Conservation (phyloP, 352 stramenopile genomes). For the Salisapilia sapeloensis region DNA sequence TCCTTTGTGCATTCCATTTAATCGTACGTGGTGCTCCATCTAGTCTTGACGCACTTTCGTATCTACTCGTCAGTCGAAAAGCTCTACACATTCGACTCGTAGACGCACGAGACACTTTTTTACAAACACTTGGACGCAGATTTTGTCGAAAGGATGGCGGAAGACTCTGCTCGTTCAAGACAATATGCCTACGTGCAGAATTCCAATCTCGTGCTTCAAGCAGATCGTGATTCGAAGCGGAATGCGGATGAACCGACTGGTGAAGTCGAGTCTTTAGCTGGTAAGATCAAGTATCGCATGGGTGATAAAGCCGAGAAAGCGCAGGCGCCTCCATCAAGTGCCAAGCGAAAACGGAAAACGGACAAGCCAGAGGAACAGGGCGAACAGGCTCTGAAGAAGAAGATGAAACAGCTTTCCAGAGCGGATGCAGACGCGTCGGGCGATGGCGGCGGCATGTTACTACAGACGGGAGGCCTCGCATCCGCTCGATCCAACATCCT, state of each 20-base stretch:
- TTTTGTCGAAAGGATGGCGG: too few relatives aligned
- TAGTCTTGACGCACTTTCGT: too few relatives aligned
- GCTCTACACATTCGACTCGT: too few relatives aligned
- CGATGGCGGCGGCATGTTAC: slow-evolving; percentile 11
- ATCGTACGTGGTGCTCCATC: too few relatives aligned
- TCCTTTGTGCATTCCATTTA: too few relatives aligned
- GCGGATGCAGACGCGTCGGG: slow-evolving; percentile 4
- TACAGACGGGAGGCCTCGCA: slow-evolving; percentile 27
- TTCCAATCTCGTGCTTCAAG: slow-evolving; percentile 90
- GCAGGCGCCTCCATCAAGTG: slow-evolving; percentile 18
- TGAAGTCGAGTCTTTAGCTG: slow-evolving; percentile 73
- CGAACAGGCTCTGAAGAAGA: slow-evolving; percentile 47
- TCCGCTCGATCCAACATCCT: slow-evolving; percentile 36
- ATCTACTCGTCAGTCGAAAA: too few relatives aligned
- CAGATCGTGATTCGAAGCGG: slow-evolving; percentile 72
- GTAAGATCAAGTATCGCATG: slow-evolving; percentile 68
- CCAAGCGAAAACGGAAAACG: slow-evolving; percentile 14
- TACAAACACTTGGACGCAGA: too few relatives aligned
- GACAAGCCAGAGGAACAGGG: slow-evolving; percentile 12
- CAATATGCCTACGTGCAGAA: slow-evolving; percentile 89
- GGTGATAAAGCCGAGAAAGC: slow-evolving; percentile 66
- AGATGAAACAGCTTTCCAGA: slow-evolving; percentile 28
- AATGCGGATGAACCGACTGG: slow-evolving; percentile 69
- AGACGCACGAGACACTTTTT: too few relatives aligned
- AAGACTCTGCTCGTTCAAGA: slow-evolving; percentile 77